Conservation (phyloP, 805 yeast species). For the Spencermartinsiella europaea region DNA sequence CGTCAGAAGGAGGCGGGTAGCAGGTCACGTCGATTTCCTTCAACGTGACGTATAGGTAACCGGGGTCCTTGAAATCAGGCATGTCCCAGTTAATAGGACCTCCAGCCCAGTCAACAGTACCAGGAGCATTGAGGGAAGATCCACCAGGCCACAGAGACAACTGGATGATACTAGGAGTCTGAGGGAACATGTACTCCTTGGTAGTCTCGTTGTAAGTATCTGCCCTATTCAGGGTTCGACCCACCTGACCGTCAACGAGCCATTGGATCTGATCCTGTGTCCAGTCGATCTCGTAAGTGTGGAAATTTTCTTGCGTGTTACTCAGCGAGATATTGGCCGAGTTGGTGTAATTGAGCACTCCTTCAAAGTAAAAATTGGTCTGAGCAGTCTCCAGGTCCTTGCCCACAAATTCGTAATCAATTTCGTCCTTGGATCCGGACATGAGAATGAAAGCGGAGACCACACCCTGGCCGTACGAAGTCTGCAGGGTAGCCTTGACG, state of each 20-base stretch:
- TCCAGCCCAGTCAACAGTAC: slow-evolving; percentile 79
- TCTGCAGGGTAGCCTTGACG: slow-evolving; percentile 59
- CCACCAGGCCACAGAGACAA: slow-evolving; percentile 55
- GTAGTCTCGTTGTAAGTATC: slow-evolving; percentile 55
- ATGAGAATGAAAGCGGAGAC: slow-evolving; percentile 75
- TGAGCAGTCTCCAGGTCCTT: slow-evolving; percentile 60
- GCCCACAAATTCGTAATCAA: slow-evolving; percentile 85
- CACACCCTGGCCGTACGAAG: slow-evolving; percentile 76
- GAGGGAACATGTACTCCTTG: slow-evolving; percentile 72
- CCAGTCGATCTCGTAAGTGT: slow-evolving; percentile 80
- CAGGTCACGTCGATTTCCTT: slow-evolving; percentile 58
- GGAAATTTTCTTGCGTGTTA: slow-evolving; percentile 63
- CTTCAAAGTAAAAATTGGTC: slow-evolving; percentile 77
- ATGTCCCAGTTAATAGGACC: slow-evolving; percentile 82
- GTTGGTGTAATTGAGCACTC: slow-evolving; percentile 63
- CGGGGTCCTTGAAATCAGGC: slow-evolving; percentile 62
- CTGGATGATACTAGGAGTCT: slow-evolving; percentile 80
- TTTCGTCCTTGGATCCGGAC: slow-evolving; percentile 84
- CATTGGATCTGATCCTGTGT: slow-evolving; percentile 64
- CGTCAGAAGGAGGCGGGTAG: slow-evolving; percentile 63
- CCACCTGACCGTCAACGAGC: slow-evolving; percentile 63
- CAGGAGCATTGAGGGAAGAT: slow-evolving; percentile 43
- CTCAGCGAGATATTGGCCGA: slow-evolving; percentile 37
- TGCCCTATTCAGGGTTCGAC: slow-evolving; percentile 56
- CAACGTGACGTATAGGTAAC: slow-evolving; percentile 70